phyloP scores from a whole-genome alignment of 2,329 filamentous ascomycete genomes.

The Calonectria honghensis region DNA sequence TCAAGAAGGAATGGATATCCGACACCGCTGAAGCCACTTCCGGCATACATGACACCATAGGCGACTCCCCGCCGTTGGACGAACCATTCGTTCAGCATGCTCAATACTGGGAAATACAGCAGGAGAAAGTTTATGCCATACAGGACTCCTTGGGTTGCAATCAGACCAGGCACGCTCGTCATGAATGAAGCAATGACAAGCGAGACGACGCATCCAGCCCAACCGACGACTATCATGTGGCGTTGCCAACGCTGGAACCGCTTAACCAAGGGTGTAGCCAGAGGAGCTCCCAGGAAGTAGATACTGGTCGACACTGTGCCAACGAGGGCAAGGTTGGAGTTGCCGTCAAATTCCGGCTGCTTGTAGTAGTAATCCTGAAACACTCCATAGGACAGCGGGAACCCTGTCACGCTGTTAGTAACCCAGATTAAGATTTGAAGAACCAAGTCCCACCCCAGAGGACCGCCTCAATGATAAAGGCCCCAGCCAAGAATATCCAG shows the following conservation, averaged over 20 bases:
- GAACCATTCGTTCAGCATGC: conserved; percentile 70
- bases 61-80: conserved; percentile 66
- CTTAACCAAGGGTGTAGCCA: conserved; percentile 42
- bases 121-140: conserved; percentile 61
- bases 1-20: conserved; percentile 68
- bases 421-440: not conserved
- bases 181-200: conserved; percentile 53
- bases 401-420: conserved; percentile 22
- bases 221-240: conserved; percentile 40
- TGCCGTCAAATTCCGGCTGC: conserved; percentile 39
- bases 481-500: conserved; percentile 1
- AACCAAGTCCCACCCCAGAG: conserved; percentile 48
- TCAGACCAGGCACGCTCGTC: conserved; percentile 48
- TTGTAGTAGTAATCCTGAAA: conserved; percentile 47
- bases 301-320: conserved; percentile 43
- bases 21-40: conserved; percentile 69
- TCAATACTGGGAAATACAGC: conserved; percentile 64
- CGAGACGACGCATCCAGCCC: conserved; percentile 34
- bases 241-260: conserved; percentile 44
- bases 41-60: conserved; percentile 69
- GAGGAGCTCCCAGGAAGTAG: conserved; percentile 44
- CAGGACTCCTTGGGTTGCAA: conserved; percentile 56
- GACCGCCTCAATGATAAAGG: conserved; percentile 50
- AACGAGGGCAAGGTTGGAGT: conserved; percentile 41
- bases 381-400: conserved; percentile 44